A percentile compares a stretch with the other conserved stretches of the same genome.
These are phyloP conservation scores for Diospyros kaki DNA, from an alignment of 148 eudicot genomes.

Conservation along the genomic window DNA sequence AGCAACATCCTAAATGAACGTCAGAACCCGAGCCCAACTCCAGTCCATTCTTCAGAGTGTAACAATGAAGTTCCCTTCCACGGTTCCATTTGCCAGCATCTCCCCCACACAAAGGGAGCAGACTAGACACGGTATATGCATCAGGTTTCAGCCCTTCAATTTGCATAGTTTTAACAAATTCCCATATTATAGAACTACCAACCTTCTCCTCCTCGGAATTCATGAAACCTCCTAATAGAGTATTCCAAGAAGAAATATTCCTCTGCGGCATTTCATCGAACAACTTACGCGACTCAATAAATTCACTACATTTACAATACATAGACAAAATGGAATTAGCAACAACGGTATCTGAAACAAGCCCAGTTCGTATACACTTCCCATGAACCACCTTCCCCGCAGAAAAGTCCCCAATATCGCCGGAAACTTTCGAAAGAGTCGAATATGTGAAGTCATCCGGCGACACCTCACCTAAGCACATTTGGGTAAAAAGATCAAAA, in stretches of 20 bases:
- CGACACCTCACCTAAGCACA: constrained; percentile 21
- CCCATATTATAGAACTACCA: constrained; percentile 11
- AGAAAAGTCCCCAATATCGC: constrained; percentile 15
- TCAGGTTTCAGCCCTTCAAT: constrained; percentile 27
- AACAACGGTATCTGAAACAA: constrained; percentile 21
- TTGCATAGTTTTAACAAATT: constrained; percentile 24
- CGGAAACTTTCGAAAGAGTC: constrained; percentile 24
- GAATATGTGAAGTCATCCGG: constrained; percentile 39
- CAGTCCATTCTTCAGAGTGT: constrained; percentile 26
- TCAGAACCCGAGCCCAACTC: constrained; percentile 20
- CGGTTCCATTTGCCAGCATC: neutral
- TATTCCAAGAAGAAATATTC: constrained; percentile 40
- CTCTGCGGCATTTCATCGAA: constrained; percentile 45
- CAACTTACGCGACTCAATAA: constrained; percentile 22
- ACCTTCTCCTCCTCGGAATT: neutral
- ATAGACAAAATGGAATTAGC: constrained; percentile 27
- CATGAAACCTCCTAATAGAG: constrained; percentile 18
- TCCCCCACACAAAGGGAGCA: constrained; percentile 33
- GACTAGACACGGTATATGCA: constrained; percentile 34
- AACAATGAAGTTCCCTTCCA: constrained; percentile 42
- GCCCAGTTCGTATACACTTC: constrained; percentile 18
- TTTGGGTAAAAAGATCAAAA: constrained; percentile 25
- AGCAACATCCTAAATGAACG: constrained; percentile 36
- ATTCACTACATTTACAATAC: constrained; percentile 29
- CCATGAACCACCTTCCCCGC: constrained; percentile 21